Percentiles rank a stretch among this genome's conserved stretches.
Evolutionary conservation across 2,329 filamentous ascomycete genomes (phyloP).

Genomic region (Tolypocladium endophyticum): DNA sequence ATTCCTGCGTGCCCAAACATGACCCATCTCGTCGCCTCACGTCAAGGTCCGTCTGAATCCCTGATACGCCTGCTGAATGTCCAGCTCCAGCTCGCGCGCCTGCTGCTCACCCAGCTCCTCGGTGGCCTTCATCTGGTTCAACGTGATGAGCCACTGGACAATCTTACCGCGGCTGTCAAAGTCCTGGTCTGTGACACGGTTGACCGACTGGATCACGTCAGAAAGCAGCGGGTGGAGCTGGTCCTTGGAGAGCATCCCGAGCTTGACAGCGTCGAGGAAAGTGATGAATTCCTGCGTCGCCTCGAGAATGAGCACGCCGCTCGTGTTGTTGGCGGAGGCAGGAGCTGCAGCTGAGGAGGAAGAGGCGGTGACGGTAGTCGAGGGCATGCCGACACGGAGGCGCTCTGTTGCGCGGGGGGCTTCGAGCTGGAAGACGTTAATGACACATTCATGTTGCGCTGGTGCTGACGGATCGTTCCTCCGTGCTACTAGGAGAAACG

Average conservation of each 20-base stretch:
- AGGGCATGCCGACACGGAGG: conserved; percentile 83
- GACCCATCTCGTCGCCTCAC: conserved; percentile 17
- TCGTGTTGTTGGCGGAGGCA: conserved; percentile 36
- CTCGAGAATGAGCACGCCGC: conserved; percentile 64
- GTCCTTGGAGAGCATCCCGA: conserved; percentile 89
- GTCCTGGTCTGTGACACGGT: conserved; percentile 89
- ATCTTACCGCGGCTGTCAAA: conserved; percentile 96
- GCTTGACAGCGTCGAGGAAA: conserved; percentile 85
- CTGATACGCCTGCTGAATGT: conserved; percentile 89
- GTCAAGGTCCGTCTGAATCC: conserved; percentile 78
- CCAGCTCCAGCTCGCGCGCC: conserved; percentile 78
- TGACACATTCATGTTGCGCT: not conserved
- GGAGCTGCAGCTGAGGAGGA: conserved; percentile 33
- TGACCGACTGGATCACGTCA: conserved; percentile 93
- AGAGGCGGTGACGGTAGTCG: conserved; percentile 57
- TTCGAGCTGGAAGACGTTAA: conserved; percentile 55
- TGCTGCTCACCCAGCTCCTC: conserved; percentile 84
- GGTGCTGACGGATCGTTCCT: not conserved
- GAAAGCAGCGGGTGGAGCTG: conserved; percentile 90
- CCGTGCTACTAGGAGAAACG: not conserved
- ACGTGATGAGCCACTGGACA: conserved; percentile 91
- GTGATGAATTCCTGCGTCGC: conserved; percentile 99
- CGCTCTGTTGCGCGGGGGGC: conserved; percentile 89
- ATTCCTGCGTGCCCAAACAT: not conserved
- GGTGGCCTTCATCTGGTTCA: conserved; percentile 96